A percentile compares a stretch with the other conserved stretches of the same genome.
These are phyloP conservation scores for Periconia macrospinosa DNA, from an alignment of 2,329 filamentous ascomycete species.

Conservation along the genomic window DNA sequence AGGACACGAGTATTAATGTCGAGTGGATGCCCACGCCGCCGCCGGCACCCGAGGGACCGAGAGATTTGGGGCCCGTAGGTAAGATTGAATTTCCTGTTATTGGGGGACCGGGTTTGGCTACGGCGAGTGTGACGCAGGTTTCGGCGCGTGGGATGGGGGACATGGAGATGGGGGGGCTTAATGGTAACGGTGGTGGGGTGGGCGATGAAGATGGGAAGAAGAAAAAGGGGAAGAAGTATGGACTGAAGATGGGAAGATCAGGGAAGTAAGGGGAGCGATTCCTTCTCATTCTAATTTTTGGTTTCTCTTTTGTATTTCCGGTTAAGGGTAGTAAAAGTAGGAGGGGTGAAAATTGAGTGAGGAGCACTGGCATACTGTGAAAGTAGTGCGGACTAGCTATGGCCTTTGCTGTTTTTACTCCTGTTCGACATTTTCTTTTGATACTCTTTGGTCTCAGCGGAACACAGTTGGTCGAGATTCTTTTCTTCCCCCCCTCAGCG, in stretches of 20 bases:
- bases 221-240: neutral
- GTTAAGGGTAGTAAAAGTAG: too few species aligned
- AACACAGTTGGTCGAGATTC: too few species aligned
- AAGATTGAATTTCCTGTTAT: slow-evolving; percentile 17
- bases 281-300: too few species aligned
- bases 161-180: neutral
- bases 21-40: slow-evolving; percentile 32
- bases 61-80: slow-evolving; percentile 5
- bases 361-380: too few species aligned
- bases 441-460: too few species aligned
- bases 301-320: too few species aligned
- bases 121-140: too few species aligned
- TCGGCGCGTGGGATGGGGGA: neutral
- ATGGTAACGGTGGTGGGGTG: neutral
- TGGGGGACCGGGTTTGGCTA: slow-evolving; percentile 9
- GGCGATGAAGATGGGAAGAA: neutral
- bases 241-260: neutral
- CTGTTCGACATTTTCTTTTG: too few species aligned
- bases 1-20: slow-evolving; percentile 39
- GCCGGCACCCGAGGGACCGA: slow-evolving; percentile 7
- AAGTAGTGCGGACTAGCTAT: too few species aligned
- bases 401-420: too few species aligned
- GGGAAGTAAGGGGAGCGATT: neutral
- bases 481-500: too few species aligned
- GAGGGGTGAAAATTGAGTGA: too few species aligned